Conservation (phyloP, 2,329 filamentous ascomycete species). For the Talaromyces sp. region DNA sequence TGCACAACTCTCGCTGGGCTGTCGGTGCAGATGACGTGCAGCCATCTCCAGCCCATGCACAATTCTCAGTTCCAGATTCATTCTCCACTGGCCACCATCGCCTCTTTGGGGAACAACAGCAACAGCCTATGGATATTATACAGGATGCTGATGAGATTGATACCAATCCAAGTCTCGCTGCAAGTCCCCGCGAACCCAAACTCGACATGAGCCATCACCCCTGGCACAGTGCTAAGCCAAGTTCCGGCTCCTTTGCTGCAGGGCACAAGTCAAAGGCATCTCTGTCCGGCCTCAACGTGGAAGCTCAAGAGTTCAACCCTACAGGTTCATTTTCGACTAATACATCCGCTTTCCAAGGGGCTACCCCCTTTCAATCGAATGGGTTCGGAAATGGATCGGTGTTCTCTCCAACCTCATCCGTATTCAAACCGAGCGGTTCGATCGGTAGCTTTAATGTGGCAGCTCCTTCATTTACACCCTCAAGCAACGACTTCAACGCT, state of each 20-base stretch:
- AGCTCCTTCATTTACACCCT: conserved; percentile 68
- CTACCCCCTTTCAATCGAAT: conserved; percentile 43
- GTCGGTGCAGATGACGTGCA: conserved; percentile 32
- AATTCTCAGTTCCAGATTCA: conserved; percentile 18
- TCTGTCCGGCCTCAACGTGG: conserved; percentile 78
- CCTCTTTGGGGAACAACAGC: conserved; percentile 33
- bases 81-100: conserved; percentile 32
- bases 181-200: conserved; percentile 52
- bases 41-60: conserved; percentile 20
- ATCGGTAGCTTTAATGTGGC: conserved; percentile 52
- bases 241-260: conserved; percentile 34
- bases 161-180: conserved; percentile 70
- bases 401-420: conserved; percentile 27
- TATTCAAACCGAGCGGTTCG: conserved; percentile 29
- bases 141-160: conserved; percentile 64
- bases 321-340: conserved; percentile 49
- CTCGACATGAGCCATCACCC: conserved; percentile 28
- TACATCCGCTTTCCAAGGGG: conserved; percentile 40
- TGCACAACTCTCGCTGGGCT: conserved; percentile 37
- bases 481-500: conserved; percentile 18
- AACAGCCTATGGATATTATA: conserved; percentile 25
- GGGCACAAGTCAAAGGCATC: conserved; percentile 64
- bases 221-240: conserved; percentile 36
- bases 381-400: conserved; percentile 26
- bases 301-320: conserved; percentile 80